Conservation (phyloP, 2,329 filamentous ascomycete genomes). For the Nakataea oryzae region DNA sequence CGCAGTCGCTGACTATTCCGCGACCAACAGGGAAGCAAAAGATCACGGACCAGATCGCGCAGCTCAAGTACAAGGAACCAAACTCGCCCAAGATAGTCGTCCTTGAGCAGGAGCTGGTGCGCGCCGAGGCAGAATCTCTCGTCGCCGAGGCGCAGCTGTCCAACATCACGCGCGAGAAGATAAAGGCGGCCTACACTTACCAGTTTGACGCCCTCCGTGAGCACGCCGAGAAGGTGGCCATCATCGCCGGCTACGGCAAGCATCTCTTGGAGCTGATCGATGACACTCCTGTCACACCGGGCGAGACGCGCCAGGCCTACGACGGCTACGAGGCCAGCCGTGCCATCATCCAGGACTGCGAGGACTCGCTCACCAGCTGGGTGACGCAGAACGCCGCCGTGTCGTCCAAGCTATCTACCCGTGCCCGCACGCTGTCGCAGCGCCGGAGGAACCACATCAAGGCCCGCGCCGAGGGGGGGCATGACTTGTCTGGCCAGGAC, state of each 20-base stretch:
- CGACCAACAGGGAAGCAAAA: conserved; percentile 75
- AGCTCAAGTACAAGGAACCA: conserved; percentile 99
- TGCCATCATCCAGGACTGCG: conserved; percentile 98
- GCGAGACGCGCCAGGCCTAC: conserved; percentile 90
- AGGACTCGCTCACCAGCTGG: conserved; percentile 96
- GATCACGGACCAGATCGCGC: conserved; percentile 96
- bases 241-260: conserved; percentile 96
- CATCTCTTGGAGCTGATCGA: conserved; percentile 95
- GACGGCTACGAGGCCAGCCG: conserved; percentile 98
- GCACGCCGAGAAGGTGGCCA: conserved; percentile 95
- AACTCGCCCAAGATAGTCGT: conserved; percentile 97
- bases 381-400: conserved; percentile 84
- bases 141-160: conserved; percentile 96
- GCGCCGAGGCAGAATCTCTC: conserved; percentile 96
- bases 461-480: conserved; percentile 54
- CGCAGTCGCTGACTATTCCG: conserved; percentile 3
- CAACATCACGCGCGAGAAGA: conserved; percentile 98
- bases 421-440: conserved; percentile 79
- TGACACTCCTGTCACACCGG: conserved; percentile 91
- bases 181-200: conserved; percentile 96
- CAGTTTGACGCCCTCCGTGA: conserved; percentile 96
- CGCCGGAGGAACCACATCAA: conserved; percentile 66
- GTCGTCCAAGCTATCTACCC: conserved; percentile 74
- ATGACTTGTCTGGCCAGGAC: conserved; percentile 79
- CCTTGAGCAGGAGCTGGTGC: conserved; percentile 95